Base-by-base conservation (phyloP, 2,329 filamentous ascomycete genomes). In the Daldinia sp. region DNA sequence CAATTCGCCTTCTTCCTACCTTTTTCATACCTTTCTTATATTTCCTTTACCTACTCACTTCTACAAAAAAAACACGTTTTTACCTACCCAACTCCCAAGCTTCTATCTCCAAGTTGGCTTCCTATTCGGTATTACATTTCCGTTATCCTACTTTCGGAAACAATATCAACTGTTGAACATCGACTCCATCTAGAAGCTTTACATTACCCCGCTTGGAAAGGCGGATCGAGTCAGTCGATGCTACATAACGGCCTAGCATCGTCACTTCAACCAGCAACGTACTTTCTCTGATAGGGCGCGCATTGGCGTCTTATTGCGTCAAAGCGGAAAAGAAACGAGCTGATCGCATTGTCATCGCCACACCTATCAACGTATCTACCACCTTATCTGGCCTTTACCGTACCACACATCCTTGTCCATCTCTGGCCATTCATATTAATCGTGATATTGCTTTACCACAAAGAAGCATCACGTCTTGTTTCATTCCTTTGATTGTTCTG, bases 121-220 rank as follows among this genome's bases (percentile, higher is more conserved):
- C 18, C 13, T 13, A 18, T 53, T 37, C 23, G 41, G 37, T 23
- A 18, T 54, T 54, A 6, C 12, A 54, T 54, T 35, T 54, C 33
- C 51, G 30, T 35, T 54, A 54, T 54, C 33, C n/a, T 61, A 18
- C 26, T 51, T 51, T n/a, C 46, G 46, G 46, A 10, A 51, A 51
- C 10, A 51, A 30, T 50, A 50, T 28, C 42, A 57, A 53, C 44
- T 48, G 30, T 50, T 30, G 30, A 53, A 48, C 42, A 28, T 48
- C 56, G 23, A 55, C 46, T 12, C 28, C 10, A 37, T 41, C 15
- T 50, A 56, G 42, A 18, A 63, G 53, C 41, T 37, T 39, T n/a
- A 33, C 56, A 46, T 39, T 71, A 71, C 69, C 69, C 66, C 69
- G 66, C 69, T 57, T 68, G 56, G 50, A 59, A 66, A 51, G 20